These are phyloP conservation scores for Nakaseomyces bracarensis DNA, from an alignment of 1,139 yeast species.

Conservation along the genomic window DNA sequence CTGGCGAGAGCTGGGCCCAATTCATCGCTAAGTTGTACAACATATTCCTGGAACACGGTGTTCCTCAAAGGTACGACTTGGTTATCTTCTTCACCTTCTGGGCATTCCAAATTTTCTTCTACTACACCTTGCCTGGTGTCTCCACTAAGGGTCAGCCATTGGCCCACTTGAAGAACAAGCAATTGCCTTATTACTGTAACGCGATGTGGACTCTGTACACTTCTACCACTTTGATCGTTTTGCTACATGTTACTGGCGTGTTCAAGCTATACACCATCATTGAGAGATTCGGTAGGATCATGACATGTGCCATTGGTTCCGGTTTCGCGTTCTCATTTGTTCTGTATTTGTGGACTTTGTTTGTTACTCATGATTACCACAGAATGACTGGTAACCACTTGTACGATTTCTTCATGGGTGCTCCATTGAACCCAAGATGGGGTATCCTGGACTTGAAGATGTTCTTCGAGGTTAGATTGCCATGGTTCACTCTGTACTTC, in stretches of 20 bases:
- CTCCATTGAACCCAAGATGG: conserved; percentile 90
- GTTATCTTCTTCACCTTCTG: conserved; percentile 62
- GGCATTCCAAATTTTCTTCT: conserved; percentile 61
- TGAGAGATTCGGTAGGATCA: conserved; percentile 80
- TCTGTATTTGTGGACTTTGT: conserved; percentile 56
- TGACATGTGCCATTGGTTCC: conserved; percentile 78
- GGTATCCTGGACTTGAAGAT: conserved; percentile 89
- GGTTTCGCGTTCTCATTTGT: conserved; percentile 60
- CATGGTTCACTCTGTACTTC: conserved; percentile 89
- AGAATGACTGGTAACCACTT: conserved; percentile 85
- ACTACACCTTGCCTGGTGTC: conserved; percentile 85
- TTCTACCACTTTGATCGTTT: conserved; percentile 48
- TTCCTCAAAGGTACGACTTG: conserved; percentile 65
- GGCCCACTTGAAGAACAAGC: conserved; percentile 66
- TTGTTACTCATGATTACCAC: conserved; percentile 65
- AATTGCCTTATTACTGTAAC: conserved; percentile 89
- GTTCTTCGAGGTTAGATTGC: conserved; percentile 94
- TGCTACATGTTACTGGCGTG: conserved; percentile 62
- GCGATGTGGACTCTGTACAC: conserved; percentile 80
- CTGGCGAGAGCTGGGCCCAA: conserved; percentile 48
- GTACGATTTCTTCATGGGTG: conserved; percentile 94
- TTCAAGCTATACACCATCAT: conserved; percentile 66
- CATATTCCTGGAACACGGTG: conserved; percentile 46
- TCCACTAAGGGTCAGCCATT: conserved; percentile 94
- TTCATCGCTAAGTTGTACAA: conserved; percentile 41